A percentile compares a stretch with the other conserved stretches of the same genome.
Conservation (phyloP, 139 green algal species). For the Chlamydomonas sp. region DNA sequence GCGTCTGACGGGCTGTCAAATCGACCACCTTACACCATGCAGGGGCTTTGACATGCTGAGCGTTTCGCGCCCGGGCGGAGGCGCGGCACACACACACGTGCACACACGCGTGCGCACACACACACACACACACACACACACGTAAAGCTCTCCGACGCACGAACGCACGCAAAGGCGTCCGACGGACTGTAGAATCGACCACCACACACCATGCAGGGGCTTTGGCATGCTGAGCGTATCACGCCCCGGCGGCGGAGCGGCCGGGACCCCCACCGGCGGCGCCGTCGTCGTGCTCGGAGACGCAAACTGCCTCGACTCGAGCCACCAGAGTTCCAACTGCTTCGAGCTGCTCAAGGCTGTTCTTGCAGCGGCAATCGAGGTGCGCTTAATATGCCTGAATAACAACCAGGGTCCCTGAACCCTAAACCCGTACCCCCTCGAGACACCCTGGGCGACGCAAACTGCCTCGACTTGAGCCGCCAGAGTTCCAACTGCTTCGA, state of each 20-base stretch:
- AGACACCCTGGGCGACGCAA: conserved; percentile 85
- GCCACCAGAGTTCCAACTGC: conserved; percentile 55
- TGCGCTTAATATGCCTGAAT: neutral
- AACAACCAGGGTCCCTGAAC: too few species aligned
- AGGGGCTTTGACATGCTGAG: too few species aligned
- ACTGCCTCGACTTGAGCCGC: conserved; percentile 89
- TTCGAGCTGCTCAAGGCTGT: conserved; percentile 44
- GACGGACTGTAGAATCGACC: too few species aligned
- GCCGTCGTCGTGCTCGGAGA: conserved; percentile 74
- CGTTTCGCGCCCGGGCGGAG: too few species aligned
- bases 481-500: conserved; percentile 48
- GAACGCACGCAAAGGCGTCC: too few species aligned
- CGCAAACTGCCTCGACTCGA: conserved; percentile 90
- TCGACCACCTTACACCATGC: too few species aligned
- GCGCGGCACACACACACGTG: too few species aligned
- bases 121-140: conserved; percentile 6
- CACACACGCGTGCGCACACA: too few species aligned
- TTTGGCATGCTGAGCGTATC: conserved; percentile 16
- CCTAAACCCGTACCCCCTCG: too few species aligned
- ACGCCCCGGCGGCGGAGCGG: neutral
- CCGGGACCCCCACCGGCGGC: conserved; percentile 33
- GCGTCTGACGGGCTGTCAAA: too few species aligned
- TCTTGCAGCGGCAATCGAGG: conserved; percentile 17
- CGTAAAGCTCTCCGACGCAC: too few species aligned
- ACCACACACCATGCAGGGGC: neutral